Conservation (phyloP, 169 alveolate genomes). For the Cardiosporidium cionae region DNA sequence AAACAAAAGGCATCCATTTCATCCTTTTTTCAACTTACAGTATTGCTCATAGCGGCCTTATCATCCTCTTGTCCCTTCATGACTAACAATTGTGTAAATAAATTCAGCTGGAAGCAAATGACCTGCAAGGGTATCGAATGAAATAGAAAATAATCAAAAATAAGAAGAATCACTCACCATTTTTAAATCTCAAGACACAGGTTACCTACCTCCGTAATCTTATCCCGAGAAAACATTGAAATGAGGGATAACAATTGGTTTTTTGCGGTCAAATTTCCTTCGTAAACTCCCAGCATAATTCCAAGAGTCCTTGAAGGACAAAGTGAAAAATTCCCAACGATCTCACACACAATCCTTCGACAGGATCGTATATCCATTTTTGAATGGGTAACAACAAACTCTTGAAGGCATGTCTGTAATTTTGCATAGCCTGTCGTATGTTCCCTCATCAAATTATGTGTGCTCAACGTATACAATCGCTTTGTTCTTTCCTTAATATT, state of each 20-base stretch:
- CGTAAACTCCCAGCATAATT: conserved; percentile 8
- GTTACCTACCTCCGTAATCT: conserved; percentile 12
- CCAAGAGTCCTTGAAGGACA: conserved; percentile 24
- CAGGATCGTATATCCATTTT: background rate
- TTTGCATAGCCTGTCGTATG: conserved; percentile 15
- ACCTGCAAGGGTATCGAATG: background rate
- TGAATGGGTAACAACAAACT: background rate
- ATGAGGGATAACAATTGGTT: conserved; percentile 27
- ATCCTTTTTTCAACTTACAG: too few species aligned
- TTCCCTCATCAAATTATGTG: conserved; percentile 10
- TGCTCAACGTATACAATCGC: conserved; percentile 15
- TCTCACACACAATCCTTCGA: background rate
- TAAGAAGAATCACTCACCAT: too few species aligned
- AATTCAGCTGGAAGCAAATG: background rate
- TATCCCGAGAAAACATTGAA: background rate
- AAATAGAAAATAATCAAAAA: too few species aligned
- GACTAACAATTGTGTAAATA: background rate
- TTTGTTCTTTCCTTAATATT: conserved; percentile 22
- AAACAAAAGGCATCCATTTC: too few species aligned
- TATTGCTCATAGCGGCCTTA: too few species aligned
- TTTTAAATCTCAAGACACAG: too few species aligned
- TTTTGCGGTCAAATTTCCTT: conserved; percentile 1
- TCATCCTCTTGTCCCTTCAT: background rate
- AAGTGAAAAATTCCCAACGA: conserved; percentile 10
- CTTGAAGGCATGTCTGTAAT: conserved; percentile 15